Percentiles rank a stretch among this genome's conserved stretches.
Conservation (phyloP, 2,329 filamentous ascomycete genomes). For the Parafenestella ontariensis region DNA sequence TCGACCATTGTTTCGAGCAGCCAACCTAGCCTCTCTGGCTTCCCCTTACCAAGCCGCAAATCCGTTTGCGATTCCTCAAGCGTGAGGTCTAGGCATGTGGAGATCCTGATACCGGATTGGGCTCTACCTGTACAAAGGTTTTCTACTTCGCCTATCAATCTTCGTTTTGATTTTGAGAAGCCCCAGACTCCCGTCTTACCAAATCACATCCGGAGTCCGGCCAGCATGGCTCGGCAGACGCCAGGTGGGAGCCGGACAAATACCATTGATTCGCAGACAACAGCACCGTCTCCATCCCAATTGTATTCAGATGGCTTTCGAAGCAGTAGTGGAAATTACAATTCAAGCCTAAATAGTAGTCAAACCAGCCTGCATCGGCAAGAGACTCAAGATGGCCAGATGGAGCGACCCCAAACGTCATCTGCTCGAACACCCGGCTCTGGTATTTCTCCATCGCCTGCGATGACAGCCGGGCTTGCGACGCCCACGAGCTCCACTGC, state of each 20-base stretch:
- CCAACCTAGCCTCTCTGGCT: slow-evolving; percentile 37
- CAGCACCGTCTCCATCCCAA: slow-evolving; percentile 53
- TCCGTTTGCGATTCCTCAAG: slow-evolving; percentile 40
- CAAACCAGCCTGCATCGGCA: slow-evolving; percentile 55
- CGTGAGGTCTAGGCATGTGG: slow-evolving; percentile 55
- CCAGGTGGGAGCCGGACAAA: slow-evolving; percentile 54
- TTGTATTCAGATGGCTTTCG: slow-evolving; percentile 46
- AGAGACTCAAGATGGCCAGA: slow-evolving; percentile 51
- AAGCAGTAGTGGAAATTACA: slow-evolving; percentile 45
- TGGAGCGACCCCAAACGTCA: slow-evolving; percentile 43
- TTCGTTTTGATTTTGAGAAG: slow-evolving; percentile 27
- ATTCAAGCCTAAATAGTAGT: slow-evolving; percentile 54
- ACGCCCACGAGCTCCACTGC: slow-evolving; percentile 57
- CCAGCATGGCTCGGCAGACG: slow-evolving; percentile 53
- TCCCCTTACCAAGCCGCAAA: slow-evolving; percentile 37
- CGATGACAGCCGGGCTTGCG: slow-evolving; percentile 45
- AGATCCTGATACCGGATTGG: slow-evolving; percentile 57
- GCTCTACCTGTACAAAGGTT: slow-evolving; percentile 52
- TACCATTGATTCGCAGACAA: slow-evolving; percentile 57
- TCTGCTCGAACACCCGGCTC: slow-evolving; percentile 46
- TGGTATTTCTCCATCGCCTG: slow-evolving; percentile 56
- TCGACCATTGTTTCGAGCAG: slow-evolving; percentile 40
- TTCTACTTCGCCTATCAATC: slow-evolving; percentile 42
- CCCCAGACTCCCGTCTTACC: slow-evolving; percentile 24
- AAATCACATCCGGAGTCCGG: slow-evolving; percentile 35